Base-by-base conservation (phyloP, 805 yeast species). In the Jamesozyma piceae region DNA sequence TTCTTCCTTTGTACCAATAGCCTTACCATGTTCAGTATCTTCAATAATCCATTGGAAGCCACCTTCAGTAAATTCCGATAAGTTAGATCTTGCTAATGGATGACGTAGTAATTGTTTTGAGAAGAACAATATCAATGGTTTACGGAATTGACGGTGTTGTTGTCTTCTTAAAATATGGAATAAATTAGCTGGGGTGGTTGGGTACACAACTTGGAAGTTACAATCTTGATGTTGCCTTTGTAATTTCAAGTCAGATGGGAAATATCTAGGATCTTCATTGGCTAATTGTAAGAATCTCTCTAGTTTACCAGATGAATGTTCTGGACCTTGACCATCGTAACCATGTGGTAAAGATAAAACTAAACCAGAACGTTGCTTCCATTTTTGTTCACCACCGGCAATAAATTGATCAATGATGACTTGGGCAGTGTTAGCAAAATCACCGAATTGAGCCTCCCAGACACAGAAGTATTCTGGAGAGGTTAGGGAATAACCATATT, bases 381-480 rank as follows among this genome's bases (percentile, higher is more conserved):
- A 92, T 72, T 92, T 92, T 53, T 89, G 78, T 72, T 92, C 99
- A 65, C 95, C 98, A 63, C 89, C 86, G 36, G 97, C 84, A 62
- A 92, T 77, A 65, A 92, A 92, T 73, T 92, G 98, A 67, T 92
- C 99, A 55, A 86, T 75, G 55, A 92, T 84, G 50, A 92, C 97
- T 73, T 92, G 98, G 17, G 97, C 98, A 53, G 97, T 92, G 76
- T 92, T 92, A 60, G 98, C 99, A 60, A 92, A 92, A 72, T 92
- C 99, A 78, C 99, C 99, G 58, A 92, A 92, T 74, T 92, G 99
- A 45, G 97, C 98, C 72, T 92, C 99, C 99, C 99, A 92, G 73
- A 83, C 82, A 41, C 90, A 97, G 46, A 86, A 77, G 43, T 96
- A 92, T 62, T 92, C 97, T 54, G 99, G 99, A 40, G 95, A 85